phyloP scores from a whole-genome alignment of 495 filamentous ascomycete species.

The Extremus antarcticus region DNA sequence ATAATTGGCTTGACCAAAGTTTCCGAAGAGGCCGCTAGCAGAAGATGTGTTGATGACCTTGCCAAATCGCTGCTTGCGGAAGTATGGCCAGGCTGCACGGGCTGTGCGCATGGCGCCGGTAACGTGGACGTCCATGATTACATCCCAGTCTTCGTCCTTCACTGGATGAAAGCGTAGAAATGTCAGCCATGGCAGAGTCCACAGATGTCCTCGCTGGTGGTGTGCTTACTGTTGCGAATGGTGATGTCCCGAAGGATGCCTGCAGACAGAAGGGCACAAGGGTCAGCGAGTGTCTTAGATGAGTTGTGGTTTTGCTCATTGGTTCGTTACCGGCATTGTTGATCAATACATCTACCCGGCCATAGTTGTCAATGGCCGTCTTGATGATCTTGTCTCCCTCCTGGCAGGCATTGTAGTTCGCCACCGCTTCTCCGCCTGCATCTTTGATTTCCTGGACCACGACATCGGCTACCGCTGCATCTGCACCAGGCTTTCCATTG shows the following conservation, averaged over 20 bases:
- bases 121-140: conserved; percentile 16
- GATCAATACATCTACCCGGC: conserved; percentile 18
- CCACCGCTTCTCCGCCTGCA: conserved; percentile 15
- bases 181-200: too few species aligned
- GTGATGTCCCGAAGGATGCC: conserved; percentile 47
- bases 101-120: conserved; percentile 13
- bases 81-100: conserved; percentile 19
- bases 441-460: conserved; percentile 16
- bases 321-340: conserved; percentile 45
- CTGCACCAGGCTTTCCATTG: not conserved
- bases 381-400: conserved; percentile 18
- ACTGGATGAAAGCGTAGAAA: too few species aligned
- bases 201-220: too few species aligned
- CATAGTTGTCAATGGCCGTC: conserved; percentile 15
- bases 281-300: too few species aligned
- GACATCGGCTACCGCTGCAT: conserved; percentile 7
- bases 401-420: conserved; percentile 17
- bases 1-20: conserved; percentile 18
- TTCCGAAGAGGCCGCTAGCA: conserved; percentile 13
- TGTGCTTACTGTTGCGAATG: conserved; percentile 18
- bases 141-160: conserved; percentile 19
- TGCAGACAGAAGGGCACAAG: too few species aligned
- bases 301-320: conserved; percentile 24
- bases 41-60: conserved; percentile 15
- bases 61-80: conserved; percentile 19